Conservation (phyloP, 164 flowering plant genomes). For the grape (Vitis vinifera) region ASM3070453v1 NC_081809.1:9122001-9122500, state of each 20-base stretch:
- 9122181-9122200: constrained; percentile 79
- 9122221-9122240: constrained; percentile 47
- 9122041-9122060: background rate
- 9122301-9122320: constrained; percentile 67
- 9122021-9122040: background rate
- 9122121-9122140: constrained; percentile 63
- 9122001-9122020: background rate
- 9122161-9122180: constrained; percentile 94
- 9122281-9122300: constrained; percentile 77
- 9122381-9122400: constrained; percentile 57
- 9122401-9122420: constrained; percentile 74
- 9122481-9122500: constrained; percentile 79
- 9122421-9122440: constrained; percentile 67
- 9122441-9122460: constrained; percentile 39
- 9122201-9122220: constrained; percentile 90
- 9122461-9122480: constrained; percentile 96
- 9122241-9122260: constrained; percentile 68
- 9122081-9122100: constrained; percentile 61
- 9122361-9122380: constrained; percentile 68
- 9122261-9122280: constrained; percentile 75
- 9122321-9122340: constrained; percentile 75
- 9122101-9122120: constrained; percentile 81
- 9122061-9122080: background rate
- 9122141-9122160: constrained; percentile 82
- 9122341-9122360: constrained; percentile 76